A percentile compares a stretch with the other conserved stretches of the same genome.
phyloP scores from a whole-genome alignment of 1,284 basidiomycete genomes.

The Sanghuangporus baumii region DNA sequence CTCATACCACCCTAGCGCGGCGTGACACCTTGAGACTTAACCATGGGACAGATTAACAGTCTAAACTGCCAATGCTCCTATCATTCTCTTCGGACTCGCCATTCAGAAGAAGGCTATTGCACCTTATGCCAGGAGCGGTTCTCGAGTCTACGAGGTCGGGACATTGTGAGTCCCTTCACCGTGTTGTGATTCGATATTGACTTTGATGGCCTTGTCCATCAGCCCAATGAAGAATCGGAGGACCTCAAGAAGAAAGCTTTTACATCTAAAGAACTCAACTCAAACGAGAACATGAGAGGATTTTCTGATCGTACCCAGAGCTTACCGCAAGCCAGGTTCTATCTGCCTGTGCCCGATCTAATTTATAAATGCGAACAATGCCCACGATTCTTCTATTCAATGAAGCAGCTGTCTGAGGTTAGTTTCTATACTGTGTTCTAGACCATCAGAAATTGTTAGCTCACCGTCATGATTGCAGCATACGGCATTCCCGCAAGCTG shows the following conservation, averaged over 20 bases:
- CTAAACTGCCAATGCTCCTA: background rate
- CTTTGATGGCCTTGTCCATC: background rate
- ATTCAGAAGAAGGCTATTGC: conserved; percentile 5
- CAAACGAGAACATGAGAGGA: background rate
- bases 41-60: conserved; percentile 9
- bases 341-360: background rate
- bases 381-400: conserved; percentile 4
- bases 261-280: background rate
- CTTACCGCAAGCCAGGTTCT: background rate
- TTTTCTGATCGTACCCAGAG: background rate
- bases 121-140: background rate
- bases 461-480: background rate
- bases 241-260: background rate
- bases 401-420: background rate
- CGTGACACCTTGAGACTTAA: background rate
- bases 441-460: background rate
- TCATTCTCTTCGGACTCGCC: background rate
- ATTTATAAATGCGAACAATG: conserved; percentile 4
- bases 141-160: background rate
- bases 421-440: background rate
- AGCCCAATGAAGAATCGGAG: background rate
- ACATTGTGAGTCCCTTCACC: background rate
- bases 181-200: background rate
- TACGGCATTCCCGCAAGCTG: background rate
- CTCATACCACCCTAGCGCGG: too few species aligned